Evolutionary conservation across 1,284 basidiomycete species (phyloP).

Genomic region (Cryptococcus sp.): DNA sequence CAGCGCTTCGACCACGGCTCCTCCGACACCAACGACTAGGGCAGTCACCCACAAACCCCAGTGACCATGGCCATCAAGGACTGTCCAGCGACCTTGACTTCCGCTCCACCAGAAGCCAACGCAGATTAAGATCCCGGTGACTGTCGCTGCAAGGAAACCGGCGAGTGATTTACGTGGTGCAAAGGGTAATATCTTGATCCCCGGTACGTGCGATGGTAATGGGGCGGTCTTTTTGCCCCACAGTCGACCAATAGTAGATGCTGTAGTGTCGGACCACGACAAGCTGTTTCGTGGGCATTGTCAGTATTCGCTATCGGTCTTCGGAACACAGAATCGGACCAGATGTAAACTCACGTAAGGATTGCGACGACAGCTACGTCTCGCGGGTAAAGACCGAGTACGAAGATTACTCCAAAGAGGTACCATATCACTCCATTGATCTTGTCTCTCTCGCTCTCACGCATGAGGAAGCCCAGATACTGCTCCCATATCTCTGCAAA

Average conservation of each 20-base stretch:
- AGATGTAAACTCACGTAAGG: constrained; percentile 66
- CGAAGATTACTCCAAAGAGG: constrained; percentile 83
- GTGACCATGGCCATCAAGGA: constrained; percentile 31
- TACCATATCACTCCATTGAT: constrained; percentile 95
- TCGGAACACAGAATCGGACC: not conserved
- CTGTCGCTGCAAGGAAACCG: constrained; percentile 80
- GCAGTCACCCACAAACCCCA: constrained; percentile 63
- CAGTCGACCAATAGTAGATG: constrained; percentile 86
- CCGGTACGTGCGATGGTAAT: constrained; percentile 62
- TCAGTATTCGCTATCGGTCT: too few relatives aligned
- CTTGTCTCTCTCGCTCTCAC: constrained; percentile 81
- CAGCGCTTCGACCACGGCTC: constrained; percentile 78
- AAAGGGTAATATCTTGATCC: constrained; percentile 42
- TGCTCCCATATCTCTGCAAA: constrained; percentile 79
- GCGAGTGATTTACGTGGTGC: constrained; percentile 63
- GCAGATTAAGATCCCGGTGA: constrained; percentile 74
- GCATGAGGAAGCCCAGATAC: constrained; percentile 84
- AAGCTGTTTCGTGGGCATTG: constrained; percentile 59
- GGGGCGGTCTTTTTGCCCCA: constrained; percentile 75
- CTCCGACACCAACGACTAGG: constrained; percentile 70
- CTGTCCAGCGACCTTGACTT: constrained; percentile 59
- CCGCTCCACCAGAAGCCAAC: constrained; percentile 71
- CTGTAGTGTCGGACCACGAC: constrained; percentile 95
- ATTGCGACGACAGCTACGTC: constrained; percentile 87
- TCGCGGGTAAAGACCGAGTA: constrained; percentile 74